Conservation (phyloP, 352 stramenopile species). For the Globisporangium orthogonon region DNA sequence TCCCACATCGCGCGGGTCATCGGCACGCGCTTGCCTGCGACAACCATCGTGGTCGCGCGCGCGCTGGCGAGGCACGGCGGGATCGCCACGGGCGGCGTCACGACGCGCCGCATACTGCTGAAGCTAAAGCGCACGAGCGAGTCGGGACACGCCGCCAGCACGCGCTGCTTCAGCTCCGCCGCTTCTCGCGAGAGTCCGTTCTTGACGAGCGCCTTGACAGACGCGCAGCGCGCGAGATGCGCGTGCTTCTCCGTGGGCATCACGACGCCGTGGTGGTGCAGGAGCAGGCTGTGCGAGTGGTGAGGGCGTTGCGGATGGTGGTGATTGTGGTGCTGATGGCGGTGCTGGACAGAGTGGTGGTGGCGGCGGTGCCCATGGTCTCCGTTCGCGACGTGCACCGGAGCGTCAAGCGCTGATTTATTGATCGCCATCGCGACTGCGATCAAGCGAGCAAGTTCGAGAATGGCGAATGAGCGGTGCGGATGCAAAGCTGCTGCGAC, state of each 20-base stretch:
- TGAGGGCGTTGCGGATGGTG: neutral
- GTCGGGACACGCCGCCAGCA: constrained; percentile 36
- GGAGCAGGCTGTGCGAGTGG: constrained; percentile 19
- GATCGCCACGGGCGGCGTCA: constrained; percentile 45
- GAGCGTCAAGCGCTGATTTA: constrained; percentile 8
- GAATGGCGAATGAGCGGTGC: neutral
- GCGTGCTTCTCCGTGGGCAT: constrained; percentile 10
- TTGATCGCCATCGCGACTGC: constrained; percentile 7
- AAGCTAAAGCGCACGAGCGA: constrained; percentile 50
- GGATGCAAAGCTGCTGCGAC: neutral
- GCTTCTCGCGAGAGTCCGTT: constrained; percentile 21
- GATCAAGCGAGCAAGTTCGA: neutral
- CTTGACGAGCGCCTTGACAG: constrained; percentile 22
- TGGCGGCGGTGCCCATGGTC: neutral
- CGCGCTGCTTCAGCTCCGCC: constrained; percentile 53
- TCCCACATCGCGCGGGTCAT: constrained; percentile 62
- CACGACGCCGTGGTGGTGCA: constrained; percentile 24
- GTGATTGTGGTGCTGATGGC: constrained; percentile 5
- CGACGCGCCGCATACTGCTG: constrained; percentile 49
- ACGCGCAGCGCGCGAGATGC: neutral
- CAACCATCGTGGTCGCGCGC: constrained; percentile 24
- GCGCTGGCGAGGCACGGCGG: constrained; percentile 26
- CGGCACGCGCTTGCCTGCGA: constrained; percentile 52
- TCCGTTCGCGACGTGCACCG: constrained; percentile 4
- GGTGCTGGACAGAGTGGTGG: constrained; percentile 12